These are phyloP conservation scores for Salix dunnii DNA, from an alignment of 345 rosid species.

Conservation along the genomic window DNA sequence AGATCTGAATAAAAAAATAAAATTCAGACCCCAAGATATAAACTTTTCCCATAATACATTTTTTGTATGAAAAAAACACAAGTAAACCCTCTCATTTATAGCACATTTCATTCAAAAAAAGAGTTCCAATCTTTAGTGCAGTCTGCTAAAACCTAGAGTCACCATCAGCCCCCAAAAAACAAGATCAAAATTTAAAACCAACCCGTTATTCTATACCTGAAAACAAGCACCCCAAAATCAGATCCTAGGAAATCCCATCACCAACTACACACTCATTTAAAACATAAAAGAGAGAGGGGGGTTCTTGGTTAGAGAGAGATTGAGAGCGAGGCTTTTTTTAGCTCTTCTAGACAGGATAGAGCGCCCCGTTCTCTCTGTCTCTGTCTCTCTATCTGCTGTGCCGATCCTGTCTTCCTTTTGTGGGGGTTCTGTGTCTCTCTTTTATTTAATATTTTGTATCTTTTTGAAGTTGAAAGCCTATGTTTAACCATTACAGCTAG, in stretches of 20 bases:
- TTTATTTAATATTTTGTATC: too few species aligned
- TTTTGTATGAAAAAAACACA: background rate
- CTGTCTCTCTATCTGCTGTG: background rate
- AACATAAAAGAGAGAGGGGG: background rate
- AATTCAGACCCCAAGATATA: background rate
- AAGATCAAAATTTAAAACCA: background rate
- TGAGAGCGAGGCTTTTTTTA: too few species aligned
- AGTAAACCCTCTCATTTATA: background rate
- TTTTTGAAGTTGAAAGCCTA: constrained; percentile 12
- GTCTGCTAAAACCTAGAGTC: background rate
- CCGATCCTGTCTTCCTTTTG: background rate
- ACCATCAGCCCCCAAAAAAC: background rate
- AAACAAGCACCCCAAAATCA: background rate
- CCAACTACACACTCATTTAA: background rate
- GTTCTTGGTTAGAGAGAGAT: background rate
- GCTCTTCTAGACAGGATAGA: background rate
- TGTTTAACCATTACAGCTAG: too few species aligned
- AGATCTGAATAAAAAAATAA: constrained; percentile 12
- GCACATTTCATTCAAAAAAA: background rate
- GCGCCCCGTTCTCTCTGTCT: background rate
- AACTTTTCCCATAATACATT: background rate
- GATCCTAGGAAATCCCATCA: background rate
- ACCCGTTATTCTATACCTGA: background rate
- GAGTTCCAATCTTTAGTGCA: background rate
- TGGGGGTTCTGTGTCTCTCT: background rate